phyloP scores from a whole-genome alignment of 2,329 filamentous ascomycete genomes.

The Epichloe elymi region DNA sequence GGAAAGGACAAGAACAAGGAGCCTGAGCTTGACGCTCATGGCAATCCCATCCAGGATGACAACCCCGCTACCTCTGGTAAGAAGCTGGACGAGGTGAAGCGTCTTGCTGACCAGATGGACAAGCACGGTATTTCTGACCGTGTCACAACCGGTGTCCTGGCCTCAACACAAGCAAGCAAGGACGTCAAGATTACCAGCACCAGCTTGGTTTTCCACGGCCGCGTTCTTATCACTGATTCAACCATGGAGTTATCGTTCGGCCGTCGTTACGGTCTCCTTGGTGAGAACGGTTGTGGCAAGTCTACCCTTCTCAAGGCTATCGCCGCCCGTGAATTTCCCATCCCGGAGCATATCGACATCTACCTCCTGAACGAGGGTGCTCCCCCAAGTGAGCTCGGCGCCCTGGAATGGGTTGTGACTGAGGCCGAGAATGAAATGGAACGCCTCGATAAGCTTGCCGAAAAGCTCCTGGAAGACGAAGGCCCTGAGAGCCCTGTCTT shows the following conservation, averaged over 20 bases:
- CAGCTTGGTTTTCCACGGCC: constrained; percentile 94
- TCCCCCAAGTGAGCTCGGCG: constrained; percentile 79
- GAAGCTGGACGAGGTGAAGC: constrained; percentile 71
- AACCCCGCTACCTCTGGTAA: constrained; percentile 56
- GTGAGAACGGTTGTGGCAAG: constrained; percentile 99
- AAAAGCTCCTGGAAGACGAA: constrained; percentile 80
- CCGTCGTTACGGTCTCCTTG: constrained; percentile 84
- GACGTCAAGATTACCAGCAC: constrained; percentile 95
- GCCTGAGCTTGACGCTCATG: constrained; percentile 49
- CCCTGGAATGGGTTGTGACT: constrained; percentile 91
- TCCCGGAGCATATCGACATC: constrained; percentile 94
- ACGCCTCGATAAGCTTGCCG: constrained; percentile 74
- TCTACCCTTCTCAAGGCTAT: constrained; percentile 95
- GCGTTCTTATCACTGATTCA: constrained; percentile 86
- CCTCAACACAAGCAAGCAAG: constrained; percentile 71
- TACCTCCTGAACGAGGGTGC: constrained; percentile 97
- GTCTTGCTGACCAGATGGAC: constrained; percentile 85
- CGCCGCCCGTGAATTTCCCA: constrained; percentile 82
- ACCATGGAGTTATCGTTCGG: constrained; percentile 88
- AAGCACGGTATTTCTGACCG: constrained; percentile 92
- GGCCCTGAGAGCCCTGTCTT: constrained; percentile 84
- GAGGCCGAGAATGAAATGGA: constrained; percentile 91
- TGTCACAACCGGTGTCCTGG: constrained; percentile 92
- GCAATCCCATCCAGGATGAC: constrained; percentile 41
- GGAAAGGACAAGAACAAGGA: constrained; percentile 63